These are phyloP conservation scores for Kentomonas sorsogonicus DNA, from an alignment of 208 protist species.

Conservation along the genomic window DNA sequence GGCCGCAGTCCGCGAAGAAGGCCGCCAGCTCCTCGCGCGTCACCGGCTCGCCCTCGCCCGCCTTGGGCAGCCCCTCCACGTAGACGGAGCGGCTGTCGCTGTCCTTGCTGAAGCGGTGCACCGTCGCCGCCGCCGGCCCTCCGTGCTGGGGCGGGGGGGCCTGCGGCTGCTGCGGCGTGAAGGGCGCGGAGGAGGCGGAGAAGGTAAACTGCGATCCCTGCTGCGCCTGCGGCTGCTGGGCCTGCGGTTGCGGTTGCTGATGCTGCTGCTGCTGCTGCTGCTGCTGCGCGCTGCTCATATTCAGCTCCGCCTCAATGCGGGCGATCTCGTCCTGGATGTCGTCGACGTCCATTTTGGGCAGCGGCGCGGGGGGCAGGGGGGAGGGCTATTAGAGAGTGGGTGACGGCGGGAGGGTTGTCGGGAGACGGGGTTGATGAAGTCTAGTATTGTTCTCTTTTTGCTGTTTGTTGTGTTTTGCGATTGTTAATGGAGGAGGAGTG, in stretches of 20 bases:
- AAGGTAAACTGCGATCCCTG: constrained; percentile 8
- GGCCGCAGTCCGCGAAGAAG: constrained; percentile 78
- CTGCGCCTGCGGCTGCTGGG: constrained; percentile 14
- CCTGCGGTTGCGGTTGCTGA: constrained; percentile 17
- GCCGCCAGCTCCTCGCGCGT: constrained; percentile 71
- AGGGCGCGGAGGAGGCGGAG: background rate
- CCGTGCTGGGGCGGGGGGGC: constrained; percentile 15
- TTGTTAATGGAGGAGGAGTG: too few relatives aligned
- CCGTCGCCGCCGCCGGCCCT: constrained; percentile 7
- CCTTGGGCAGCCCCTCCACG: constrained; percentile 72
- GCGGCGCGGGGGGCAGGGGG: too few relatives aligned
- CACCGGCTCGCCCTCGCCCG: constrained; percentile 51
- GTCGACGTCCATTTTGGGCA: constrained; percentile 37
- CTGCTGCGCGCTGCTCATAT: constrained; percentile 49
- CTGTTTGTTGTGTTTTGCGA: too few relatives aligned
- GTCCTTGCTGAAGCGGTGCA: constrained; percentile 71
- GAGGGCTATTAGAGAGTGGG: too few relatives aligned
- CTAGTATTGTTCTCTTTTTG: too few relatives aligned
- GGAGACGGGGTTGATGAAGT: too few relatives aligned
- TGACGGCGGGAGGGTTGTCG: too few relatives aligned
- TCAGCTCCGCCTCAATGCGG: constrained; percentile 70
- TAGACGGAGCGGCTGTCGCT: constrained; percentile 82
- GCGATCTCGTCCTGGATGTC: constrained; percentile 75
- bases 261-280: constrained; percentile 47
- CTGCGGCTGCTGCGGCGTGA: background rate